phyloP scores from a whole-genome alignment of 1,284 basidiomycete genomes.

The Cutaneotrichosporon sp. region DNA sequence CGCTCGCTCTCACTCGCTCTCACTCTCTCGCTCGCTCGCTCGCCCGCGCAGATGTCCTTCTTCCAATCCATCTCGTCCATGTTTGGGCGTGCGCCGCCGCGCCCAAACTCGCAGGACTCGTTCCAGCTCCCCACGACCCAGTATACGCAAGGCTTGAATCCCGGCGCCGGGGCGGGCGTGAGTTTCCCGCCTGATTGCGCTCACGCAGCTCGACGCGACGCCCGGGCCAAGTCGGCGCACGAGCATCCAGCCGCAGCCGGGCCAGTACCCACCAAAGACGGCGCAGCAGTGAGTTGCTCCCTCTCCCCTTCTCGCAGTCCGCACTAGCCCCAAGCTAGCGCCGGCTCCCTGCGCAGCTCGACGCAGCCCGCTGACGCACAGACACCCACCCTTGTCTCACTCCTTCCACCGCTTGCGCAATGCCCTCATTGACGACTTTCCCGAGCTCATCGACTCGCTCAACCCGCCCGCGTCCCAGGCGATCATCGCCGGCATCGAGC shows the following conservation, averaged over 20 bases:
- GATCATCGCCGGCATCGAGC: slow-evolving; percentile 73
- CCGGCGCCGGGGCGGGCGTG: not conserved
- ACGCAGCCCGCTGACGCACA: not conserved
- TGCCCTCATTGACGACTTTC: slow-evolving; percentile 78
- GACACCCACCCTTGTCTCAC: slow-evolving; percentile 67
- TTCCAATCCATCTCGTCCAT: slow-evolving; percentile 42
- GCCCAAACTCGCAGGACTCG: slow-evolving; percentile 4
- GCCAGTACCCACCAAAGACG: slow-evolving; percentile 4
- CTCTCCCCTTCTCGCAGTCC: not conserved
- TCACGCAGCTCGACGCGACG: slow-evolving; percentile 3
- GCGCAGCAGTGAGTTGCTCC: slow-evolving; percentile 2
- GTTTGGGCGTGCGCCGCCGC: slow-evolving; percentile 24
- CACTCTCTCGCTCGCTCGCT: not conserved
- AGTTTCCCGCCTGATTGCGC: not conserved
- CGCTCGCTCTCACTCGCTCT: not conserved
- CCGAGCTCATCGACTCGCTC: slow-evolving; percentile 85
- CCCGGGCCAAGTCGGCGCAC: slow-evolving; percentile 8
- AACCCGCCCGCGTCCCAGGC: slow-evolving; percentile 78
- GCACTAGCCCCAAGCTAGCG: too few relatives aligned
- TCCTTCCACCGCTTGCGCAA: slow-evolving; percentile 77
- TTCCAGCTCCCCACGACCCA: slow-evolving; percentile 25
- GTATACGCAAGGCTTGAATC: slow-evolving; percentile 2
- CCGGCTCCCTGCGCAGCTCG: not conserved
- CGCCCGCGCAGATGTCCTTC: slow-evolving; percentile 37
- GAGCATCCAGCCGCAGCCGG: slow-evolving; percentile 8